phyloP scores from a whole-genome alignment of 2,329 filamentous ascomycete genomes.

The Neurospora crassa region DNA sequence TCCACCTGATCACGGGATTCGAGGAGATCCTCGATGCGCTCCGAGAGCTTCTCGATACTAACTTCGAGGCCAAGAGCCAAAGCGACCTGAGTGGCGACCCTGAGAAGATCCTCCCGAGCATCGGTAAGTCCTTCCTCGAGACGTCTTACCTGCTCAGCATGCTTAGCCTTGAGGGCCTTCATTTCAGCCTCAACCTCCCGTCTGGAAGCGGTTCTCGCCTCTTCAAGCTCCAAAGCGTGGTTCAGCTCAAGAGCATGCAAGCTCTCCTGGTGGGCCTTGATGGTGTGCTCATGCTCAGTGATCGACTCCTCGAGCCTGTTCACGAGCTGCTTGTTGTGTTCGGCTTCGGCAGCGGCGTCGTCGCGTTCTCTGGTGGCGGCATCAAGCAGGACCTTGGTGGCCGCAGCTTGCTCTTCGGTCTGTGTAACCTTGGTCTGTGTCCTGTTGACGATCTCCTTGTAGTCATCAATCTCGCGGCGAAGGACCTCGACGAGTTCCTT shows the following conservation, averaged over 20 bases:
- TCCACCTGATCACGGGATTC: conserved; percentile 50
- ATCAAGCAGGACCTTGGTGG: conserved; percentile 58
- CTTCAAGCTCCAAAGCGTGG: conserved; percentile 35
- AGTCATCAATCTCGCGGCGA: conserved; percentile 68
- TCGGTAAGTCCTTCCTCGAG: conserved; percentile 55
- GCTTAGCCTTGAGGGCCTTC: conserved; percentile 48
- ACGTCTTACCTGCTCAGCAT: conserved; percentile 43
- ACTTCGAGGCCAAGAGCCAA: conserved; percentile 51
- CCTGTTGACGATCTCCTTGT: conserved; percentile 62
- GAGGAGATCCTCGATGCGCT: conserved; percentile 48
- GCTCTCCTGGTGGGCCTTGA: conserved; percentile 44
- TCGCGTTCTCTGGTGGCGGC: conserved; percentile 53
- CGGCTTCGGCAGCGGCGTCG: conserved; percentile 34
- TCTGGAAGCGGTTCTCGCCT: conserved; percentile 38
- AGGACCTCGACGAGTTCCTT: conserved; percentile 51
- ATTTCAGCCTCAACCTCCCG: conserved; percentile 49
- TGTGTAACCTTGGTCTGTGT: conserved; percentile 62
- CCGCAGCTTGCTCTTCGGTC: conserved; percentile 62
- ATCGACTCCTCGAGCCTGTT: conserved; percentile 49
- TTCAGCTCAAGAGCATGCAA: conserved; percentile 38
- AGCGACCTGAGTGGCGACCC: conserved; percentile 54
- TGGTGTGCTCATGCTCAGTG: conserved; percentile 45
- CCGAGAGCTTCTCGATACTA: conserved; percentile 57
- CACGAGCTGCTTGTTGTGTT: conserved; percentile 38
- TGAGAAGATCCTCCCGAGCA: conserved; percentile 56